Base-by-base conservation (phyloP, 495 filamentous ascomycete species). In the Xylaria flabelliformis region DNA sequence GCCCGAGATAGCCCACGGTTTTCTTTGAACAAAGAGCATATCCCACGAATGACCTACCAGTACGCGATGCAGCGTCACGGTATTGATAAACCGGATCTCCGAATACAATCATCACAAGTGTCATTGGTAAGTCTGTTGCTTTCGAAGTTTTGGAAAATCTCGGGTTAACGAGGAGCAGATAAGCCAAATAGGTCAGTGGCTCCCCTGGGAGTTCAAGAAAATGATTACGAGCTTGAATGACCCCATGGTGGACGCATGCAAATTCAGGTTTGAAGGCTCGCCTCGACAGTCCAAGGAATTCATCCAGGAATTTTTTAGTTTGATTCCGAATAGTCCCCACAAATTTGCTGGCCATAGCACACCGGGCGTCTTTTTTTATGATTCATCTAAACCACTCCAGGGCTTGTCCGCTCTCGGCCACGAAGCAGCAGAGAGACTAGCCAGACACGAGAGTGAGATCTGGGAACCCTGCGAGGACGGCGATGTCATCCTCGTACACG, bases 71-170 rank as follows among this genome's bases (percentile, higher is more conserved):
- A 83, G 4, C 82, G 79, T 15, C 97, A 94, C 75, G 96, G 96
- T 7, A 91, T 89, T 17, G 96, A 99, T 80, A 99, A 99, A 78
- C 96, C 96, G 2, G 97, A 99, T 78, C 83, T 93, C 3, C 88
- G 96, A 8, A 86, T 90, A 15, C 74, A n/a, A 3, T 0, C 15
- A 6, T 42, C 50, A 1, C 19, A 58, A 10, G 72, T 77, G 24
- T 79, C 82, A 56, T 74, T 83, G 73, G 88, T 89, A 77, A 15
- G 83, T 58, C 10, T 48, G 21, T 55, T 72, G 44, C 7, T 42
- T 19, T n/a, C 48, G 2, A 59, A 26, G 17, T n/a, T 5, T 48
- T 19, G 32, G 4, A 3, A 12, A 5, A 15, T n/a, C 2, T 34
- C 13, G 13, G n/a, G 39, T 39, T 71, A 48, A 71, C 48, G 2